Percentiles rank a stretch among this genome's conserved stretches.
phyloP scores from a whole-genome alignment of 108 stramenopile species.

The Nannochloropsis granulata region DNA sequence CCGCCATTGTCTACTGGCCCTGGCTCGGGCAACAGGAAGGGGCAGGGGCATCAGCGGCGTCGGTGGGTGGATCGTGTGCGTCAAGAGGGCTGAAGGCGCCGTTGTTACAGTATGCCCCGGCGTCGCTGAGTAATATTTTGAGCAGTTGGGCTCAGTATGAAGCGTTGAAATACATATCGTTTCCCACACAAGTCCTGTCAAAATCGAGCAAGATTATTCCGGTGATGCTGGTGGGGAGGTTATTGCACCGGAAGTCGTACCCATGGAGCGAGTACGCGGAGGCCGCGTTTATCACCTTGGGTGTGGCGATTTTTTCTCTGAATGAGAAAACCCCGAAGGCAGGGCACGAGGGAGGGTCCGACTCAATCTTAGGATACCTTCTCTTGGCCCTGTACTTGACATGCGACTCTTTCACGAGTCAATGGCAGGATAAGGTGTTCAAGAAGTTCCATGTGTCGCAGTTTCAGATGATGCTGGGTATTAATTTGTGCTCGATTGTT shows the following conservation, averaged over 20 bases:
- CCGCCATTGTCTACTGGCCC: slow-evolving; percentile 9
- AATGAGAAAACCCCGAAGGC: slow-evolving; percentile 12
- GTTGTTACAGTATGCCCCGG: slow-evolving; percentile 23
- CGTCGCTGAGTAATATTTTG: slow-evolving; percentile 35
- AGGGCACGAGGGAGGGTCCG: not conserved
- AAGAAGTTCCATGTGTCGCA: not conserved
- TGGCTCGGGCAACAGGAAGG: not conserved
- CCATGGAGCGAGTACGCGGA: slow-evolving; percentile 10
- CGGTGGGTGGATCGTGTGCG: not conserved
- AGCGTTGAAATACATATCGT: slow-evolving; percentile 35
- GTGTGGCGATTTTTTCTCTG: slow-evolving; percentile 32
- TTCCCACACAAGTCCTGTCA: slow-evolving; percentile 34
- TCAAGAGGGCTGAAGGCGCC: slow-evolving; percentile 5
- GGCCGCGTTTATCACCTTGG: slow-evolving; percentile 32
- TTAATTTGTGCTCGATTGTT: slow-evolving; percentile 36
- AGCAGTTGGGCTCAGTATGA: slow-evolving; percentile 39
- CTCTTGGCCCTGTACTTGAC: slow-evolving; percentile 28
- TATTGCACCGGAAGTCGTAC: slow-evolving; percentile 21
- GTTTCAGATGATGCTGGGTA: slow-evolving; percentile 41
- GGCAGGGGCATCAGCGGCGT: not conserved
- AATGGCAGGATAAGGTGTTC: slow-evolving; percentile 34
- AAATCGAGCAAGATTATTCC: slow-evolving; percentile 43
- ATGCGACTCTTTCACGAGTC: slow-evolving; percentile 41
- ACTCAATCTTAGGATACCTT: not conserved
- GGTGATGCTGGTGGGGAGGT: slow-evolving; percentile 40